These are phyloP conservation scores for Syncephalis plumigaleata DNA, from an alignment of 371 early-diverging fungal species.

Conservation along the genomic window DNA sequence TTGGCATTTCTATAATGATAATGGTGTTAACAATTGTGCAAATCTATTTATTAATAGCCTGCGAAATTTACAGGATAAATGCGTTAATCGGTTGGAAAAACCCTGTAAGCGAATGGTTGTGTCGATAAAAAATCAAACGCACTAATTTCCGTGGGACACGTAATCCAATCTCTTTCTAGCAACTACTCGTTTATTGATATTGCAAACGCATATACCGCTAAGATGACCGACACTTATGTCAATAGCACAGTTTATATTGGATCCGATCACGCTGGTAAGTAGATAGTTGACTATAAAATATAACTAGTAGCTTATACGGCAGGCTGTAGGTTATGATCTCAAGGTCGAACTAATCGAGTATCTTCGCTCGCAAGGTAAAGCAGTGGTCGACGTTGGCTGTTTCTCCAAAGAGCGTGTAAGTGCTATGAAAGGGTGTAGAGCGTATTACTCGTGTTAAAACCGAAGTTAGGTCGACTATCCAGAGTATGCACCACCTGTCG, in stretches of 20 bases:
- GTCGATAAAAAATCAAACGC: no score
- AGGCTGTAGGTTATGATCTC: constrained; percentile 3
- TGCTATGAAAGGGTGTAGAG: not conserved
- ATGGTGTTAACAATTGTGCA: no score
- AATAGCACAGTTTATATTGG: constrained; percentile 1
- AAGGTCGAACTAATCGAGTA: constrained; percentile 1
- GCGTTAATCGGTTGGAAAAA: no score
- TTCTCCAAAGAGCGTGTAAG: not conserved
- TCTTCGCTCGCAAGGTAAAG: not conserved
- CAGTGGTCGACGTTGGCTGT: not conserved
- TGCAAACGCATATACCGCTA: no score
- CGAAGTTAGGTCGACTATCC: constrained; percentile 4
- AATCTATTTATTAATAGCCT: no score
- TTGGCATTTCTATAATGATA: no score
- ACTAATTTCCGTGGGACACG: no score
- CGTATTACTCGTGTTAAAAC: not conserved
- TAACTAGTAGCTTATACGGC: not conserved
- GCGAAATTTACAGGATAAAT: no score
- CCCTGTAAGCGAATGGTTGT: no score
- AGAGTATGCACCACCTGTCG: constrained; percentile 1
- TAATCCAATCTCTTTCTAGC: no score
- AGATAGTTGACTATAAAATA: not conserved
- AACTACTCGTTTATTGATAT: no score
- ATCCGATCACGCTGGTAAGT: constrained; percentile 6
- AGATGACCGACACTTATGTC: no score